Conservation (phyloP, 768 basidiomycete species). For the Nidularia sp. region DNA sequence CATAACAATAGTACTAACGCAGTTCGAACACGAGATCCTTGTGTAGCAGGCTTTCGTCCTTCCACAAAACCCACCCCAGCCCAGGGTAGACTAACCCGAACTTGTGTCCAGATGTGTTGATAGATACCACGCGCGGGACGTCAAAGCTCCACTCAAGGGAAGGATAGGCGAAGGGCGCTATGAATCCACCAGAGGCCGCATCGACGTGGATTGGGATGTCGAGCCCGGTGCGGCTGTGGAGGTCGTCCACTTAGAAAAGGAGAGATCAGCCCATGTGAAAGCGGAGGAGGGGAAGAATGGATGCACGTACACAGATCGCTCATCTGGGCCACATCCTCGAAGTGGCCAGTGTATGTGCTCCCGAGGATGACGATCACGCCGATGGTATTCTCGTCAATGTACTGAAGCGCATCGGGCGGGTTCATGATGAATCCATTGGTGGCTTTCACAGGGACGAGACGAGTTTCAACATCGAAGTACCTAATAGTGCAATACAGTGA, state of each 20-base stretch:
- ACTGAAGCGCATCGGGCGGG: slow-evolving; percentile 51
- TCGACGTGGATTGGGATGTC: slow-evolving; percentile 68
- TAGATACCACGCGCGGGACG: slow-evolving; percentile 48
- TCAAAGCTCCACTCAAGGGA: slow-evolving; percentile 55
- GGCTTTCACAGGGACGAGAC: slow-evolving; percentile 40
- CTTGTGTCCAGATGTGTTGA: slow-evolving; percentile 57
- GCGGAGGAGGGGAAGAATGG: not conserved
- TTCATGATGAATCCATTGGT: slow-evolving; percentile 49
- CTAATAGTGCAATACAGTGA: slow-evolving; percentile 11
- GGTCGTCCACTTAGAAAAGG: slow-evolving; percentile 39
- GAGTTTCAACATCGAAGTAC: slow-evolving; percentile 62
- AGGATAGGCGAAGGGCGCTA: slow-evolving; percentile 62
- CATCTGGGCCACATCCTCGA: slow-evolving; percentile 58
- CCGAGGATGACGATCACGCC: slow-evolving; percentile 57
- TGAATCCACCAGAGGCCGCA: slow-evolving; percentile 59
- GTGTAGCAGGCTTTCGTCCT: slow-evolving; percentile 51
- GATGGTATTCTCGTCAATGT: slow-evolving; percentile 69
- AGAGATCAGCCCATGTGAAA: not conserved
- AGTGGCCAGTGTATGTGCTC: slow-evolving; percentile 59
- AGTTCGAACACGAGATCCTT: slow-evolving; percentile 65
- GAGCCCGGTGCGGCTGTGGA: slow-evolving; percentile 50
- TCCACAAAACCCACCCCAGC: slow-evolving; percentile 62
- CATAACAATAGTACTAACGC: slow-evolving; percentile 24
- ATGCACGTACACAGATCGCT: slow-evolving; percentile 35
- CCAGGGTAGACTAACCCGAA: slow-evolving; percentile 52